A percentile compares a stretch with the other conserved stretches of the same genome.
phyloP scores from a whole-genome alignment of 2,329 filamentous ascomycete genomes.

The Trichoderma atrobrunneum region DNA sequence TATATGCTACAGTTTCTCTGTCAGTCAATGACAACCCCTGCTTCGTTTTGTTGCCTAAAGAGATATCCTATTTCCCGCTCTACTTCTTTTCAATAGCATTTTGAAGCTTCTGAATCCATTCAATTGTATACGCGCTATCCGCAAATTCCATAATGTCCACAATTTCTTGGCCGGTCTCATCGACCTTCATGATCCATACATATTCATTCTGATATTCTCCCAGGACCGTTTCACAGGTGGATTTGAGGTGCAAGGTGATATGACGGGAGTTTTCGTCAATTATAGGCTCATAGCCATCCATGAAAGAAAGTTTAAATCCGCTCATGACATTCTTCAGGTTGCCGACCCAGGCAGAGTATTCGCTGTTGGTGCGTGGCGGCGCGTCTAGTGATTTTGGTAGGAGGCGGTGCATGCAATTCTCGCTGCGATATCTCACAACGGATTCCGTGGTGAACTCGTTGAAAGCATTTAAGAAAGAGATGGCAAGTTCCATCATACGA shows the following conservation, averaged over 20 bases:
- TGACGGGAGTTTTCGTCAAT: neutral
- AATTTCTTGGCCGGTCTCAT: neutral
- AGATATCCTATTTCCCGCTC: neutral
- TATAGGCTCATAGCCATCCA: neutral
- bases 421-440: neutral
- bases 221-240: neutral
- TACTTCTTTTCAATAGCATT: neutral
- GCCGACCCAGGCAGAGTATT: neutral
- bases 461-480: neutral
- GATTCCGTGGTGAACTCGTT: neutral
- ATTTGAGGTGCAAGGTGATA: neutral
- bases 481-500: neutral
- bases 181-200: neutral
- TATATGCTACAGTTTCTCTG: rapidly evolving
- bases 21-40: neutral
- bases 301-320: neutral
- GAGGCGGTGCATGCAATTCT: neutral
- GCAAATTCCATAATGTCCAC: neutral
- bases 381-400: neutral
- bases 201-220: neutral
- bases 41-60: neutral
- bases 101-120: neutral
- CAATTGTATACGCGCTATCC: neutral
- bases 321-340: neutral
- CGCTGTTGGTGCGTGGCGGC: neutral